Percentiles rank a stretch among this genome's conserved stretches.
Conservation (phyloP, 2,329 filamentous ascomycete genomes). For the Cytospora leucostoma region DNA sequence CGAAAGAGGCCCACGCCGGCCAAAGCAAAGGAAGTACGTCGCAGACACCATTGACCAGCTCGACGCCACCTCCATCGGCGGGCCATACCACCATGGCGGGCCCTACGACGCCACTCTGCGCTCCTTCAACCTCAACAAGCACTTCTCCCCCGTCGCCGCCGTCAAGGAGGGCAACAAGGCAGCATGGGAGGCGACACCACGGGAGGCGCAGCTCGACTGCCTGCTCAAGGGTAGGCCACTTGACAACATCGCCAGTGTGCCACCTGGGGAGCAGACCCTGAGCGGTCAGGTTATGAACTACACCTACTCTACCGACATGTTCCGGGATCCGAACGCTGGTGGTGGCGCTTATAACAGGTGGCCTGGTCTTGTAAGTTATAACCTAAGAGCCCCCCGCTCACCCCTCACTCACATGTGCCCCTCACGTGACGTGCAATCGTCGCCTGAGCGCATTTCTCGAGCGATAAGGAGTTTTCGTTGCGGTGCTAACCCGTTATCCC, state of each 20-base stretch:
- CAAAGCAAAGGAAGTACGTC: constrained; percentile 24
- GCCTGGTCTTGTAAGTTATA: constrained; percentile 65
- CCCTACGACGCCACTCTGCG: constrained; percentile 84
- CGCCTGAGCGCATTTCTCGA: no score
- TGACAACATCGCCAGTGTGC: constrained; percentile 76
- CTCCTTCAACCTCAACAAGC: constrained; percentile 67
- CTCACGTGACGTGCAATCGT: no score
- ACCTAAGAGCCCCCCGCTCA: no score
- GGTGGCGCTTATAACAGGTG: constrained; percentile 80
- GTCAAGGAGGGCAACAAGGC: constrained; percentile 72
- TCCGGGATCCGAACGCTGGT: constrained; percentile 67
- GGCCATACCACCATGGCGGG: constrained; percentile 82
- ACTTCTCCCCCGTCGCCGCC: constrained; percentile 73
- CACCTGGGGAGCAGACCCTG: constrained; percentile 69
- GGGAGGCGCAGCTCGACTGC: constrained; percentile 74
- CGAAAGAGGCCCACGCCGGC: constrained; percentile 64
- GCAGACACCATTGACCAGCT: constrained; percentile 81
- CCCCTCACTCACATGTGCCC: no score
- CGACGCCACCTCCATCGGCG: constrained; percentile 63
- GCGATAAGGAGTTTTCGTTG: background rate
- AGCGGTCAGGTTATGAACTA: constrained; percentile 74
- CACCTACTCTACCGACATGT: constrained; percentile 82
- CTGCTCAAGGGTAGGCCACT: constrained; percentile 74
- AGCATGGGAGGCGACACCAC: constrained; percentile 78
- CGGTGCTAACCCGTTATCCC: constrained; percentile 1